Evolutionary conservation across 805 yeast species (phyloP).

Genomic region (Brettanomyces sp.): DNA sequence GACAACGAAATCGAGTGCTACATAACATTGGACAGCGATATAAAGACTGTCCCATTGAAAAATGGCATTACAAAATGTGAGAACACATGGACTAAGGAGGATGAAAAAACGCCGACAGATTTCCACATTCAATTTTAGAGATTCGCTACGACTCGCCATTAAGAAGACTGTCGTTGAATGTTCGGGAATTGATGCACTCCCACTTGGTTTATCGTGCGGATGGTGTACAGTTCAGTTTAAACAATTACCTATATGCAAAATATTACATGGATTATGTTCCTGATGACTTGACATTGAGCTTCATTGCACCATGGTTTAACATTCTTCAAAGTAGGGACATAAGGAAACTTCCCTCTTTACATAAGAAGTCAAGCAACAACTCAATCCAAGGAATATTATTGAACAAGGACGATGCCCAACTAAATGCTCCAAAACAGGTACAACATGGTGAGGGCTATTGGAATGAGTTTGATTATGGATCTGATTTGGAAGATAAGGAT

Average conservation of each 20-base stretch:
- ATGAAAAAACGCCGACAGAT: conserved; percentile 11
- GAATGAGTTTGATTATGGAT: conserved; percentile 60
- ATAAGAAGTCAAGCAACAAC: conserved; percentile 1
- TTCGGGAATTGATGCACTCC: conserved; percentile 32
- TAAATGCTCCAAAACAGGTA: background rate
- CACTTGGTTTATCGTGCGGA: conserved; percentile 41
- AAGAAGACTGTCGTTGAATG: conserved; percentile 24
- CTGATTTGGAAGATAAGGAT: conserved; percentile 32
- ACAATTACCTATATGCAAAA: conserved; percentile 22
- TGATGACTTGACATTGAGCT: conserved; percentile 17
- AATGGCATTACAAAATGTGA: conserved; percentile 2
- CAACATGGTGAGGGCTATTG: conserved; percentile 35
- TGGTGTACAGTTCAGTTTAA: conserved; percentile 22
- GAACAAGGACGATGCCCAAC: conserved; percentile 20
- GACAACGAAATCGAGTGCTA: conserved; percentile 19
- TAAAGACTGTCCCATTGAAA: conserved; percentile 9
- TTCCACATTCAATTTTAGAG: conserved; percentile 43
- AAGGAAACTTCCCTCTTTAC: conserved; percentile 32
- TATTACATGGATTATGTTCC: conserved; percentile 12
- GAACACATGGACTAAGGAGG: conserved; percentile 7
- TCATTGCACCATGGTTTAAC: conserved; percentile 25
- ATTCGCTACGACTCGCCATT: conserved; percentile 34
- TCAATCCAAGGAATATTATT: conserved; percentile 20
- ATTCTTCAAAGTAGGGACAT: conserved; percentile 26
- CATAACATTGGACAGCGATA: conserved; percentile 22